Evolutionary conservation across 2,329 filamentous ascomycete genomes (phyloP).

Genomic region (Geosmithia morbida): DNA sequence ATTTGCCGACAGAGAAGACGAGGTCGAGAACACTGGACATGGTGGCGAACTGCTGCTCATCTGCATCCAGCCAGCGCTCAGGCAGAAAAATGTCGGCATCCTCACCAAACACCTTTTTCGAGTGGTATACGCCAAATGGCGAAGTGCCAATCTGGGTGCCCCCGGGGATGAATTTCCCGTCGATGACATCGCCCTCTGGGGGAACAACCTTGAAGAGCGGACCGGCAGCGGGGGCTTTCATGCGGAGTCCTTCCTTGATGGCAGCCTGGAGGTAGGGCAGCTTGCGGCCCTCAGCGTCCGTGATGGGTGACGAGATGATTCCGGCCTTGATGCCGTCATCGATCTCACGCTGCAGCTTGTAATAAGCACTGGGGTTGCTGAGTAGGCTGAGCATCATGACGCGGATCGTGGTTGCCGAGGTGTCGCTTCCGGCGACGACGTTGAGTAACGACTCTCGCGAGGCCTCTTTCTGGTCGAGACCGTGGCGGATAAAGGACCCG

Average conservation of each 20-base stretch:
- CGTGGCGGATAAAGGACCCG: conserved; percentile 24
- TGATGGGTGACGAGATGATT: conserved; percentile 13
- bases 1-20: conserved; percentile 27
- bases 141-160: conserved; percentile 29
- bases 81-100: conserved; percentile 29
- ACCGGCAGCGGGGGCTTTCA: conserved; percentile 19
- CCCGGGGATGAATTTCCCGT: conserved; percentile 24
- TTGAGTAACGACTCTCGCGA: conserved; percentile 16
- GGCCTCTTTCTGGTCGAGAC: conserved; percentile 13
- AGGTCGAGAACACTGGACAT: conserved; percentile 25
- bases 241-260: conserved; percentile 31
- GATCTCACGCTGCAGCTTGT: conserved; percentile 21
- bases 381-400: conserved; percentile 36
- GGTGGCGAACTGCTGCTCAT: conserved; percentile 12
- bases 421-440: conserved; percentile 22
- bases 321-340: conserved; percentile 11
- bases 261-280: conserved; percentile 31
- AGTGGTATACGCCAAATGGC: conserved; percentile 22
- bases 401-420: conserved; percentile 34
- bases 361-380: conserved; percentile 29
- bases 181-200: conserved; percentile 13
- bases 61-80: conserved; percentile 30
- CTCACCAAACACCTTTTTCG: conserved; percentile 19
- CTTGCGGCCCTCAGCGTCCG: conserved; percentile 16
- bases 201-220: conserved; percentile 21